These are phyloP conservation scores for Parachlorella kessleri DNA, from an alignment of 139 green algal genomes.

Conservation along the genomic window DNA sequence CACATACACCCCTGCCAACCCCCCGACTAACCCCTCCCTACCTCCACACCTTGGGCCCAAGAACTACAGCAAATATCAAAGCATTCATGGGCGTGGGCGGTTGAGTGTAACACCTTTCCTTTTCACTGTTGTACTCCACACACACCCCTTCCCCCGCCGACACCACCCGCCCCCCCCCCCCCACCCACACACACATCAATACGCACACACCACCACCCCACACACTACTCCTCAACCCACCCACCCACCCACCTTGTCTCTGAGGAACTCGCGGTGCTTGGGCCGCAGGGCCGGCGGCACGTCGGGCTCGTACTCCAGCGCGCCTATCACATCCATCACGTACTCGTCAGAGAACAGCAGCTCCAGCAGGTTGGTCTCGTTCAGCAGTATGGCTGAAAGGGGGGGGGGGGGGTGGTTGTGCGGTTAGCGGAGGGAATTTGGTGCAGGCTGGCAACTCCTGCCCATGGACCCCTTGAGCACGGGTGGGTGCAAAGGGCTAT, in stretches of 20 bases:
- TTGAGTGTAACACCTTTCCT: too few relatives aligned
- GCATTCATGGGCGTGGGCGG: too few relatives aligned
- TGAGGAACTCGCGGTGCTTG: slow-evolving; percentile 84
- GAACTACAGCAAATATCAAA: too few relatives aligned
- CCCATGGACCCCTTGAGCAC: too few relatives aligned
- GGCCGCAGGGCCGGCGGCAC: slow-evolving; percentile 49
- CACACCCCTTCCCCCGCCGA: too few relatives aligned
- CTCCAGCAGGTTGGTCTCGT: slow-evolving; percentile 90
- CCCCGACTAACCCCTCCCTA: too few relatives aligned
- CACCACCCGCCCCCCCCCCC: neutral
- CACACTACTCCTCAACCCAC: neutral
- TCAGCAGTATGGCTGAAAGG: slow-evolving; percentile 85
- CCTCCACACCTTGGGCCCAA: too few relatives aligned
- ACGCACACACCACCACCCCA: slow-evolving; percentile 14
- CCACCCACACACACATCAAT: neutral
- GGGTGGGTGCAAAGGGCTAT: too few relatives aligned
- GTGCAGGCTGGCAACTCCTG: neutral
- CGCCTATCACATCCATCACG: slow-evolving; percentile 91
- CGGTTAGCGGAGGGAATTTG: neutral
- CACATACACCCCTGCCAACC: too few relatives aligned
- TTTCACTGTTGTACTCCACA: too few relatives aligned
- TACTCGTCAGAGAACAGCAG: slow-evolving; percentile 84
- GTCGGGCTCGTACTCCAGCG: slow-evolving; percentile 94
- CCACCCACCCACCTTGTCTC: slow-evolving; percentile 20
- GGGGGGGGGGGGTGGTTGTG: neutral